Evolutionary conservation across 768 basidiomycete species (phyloP).

Genomic region (Suillus placidus): DNA sequence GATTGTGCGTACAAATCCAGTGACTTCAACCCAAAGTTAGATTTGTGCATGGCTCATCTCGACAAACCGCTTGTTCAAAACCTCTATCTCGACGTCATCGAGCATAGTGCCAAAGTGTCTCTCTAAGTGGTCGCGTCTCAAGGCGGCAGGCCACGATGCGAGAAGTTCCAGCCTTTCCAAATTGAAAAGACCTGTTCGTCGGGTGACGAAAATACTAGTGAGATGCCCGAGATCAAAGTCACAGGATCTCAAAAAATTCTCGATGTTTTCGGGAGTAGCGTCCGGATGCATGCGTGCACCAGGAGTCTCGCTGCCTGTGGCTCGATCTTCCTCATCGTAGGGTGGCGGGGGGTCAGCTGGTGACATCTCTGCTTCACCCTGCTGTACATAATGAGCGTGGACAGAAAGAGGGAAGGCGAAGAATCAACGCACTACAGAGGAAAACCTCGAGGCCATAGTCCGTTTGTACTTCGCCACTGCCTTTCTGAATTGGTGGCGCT

Average conservation of each 20-base stretch:
- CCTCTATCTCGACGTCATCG: constrained; percentile 4
- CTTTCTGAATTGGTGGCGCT: neutral
- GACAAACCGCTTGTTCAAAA: constrained; percentile 1
- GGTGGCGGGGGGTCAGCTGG: neutral
- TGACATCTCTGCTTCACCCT: too few species aligned
- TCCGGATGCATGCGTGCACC: neutral
- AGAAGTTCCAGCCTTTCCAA: neutral
- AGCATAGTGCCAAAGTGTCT: constrained; percentile 2
- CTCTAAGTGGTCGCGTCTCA: constrained; percentile 1
- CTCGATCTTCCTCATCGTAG: neutral
- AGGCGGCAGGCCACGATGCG: constrained; percentile 1
- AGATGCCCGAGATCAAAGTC: constrained; percentile 6
- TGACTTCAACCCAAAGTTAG: neutral
- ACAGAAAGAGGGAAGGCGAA: neutral
- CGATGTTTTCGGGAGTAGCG: neutral
- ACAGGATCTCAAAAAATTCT: neutral
- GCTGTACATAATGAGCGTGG: neutral
- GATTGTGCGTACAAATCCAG: neutral
- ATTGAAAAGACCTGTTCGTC: constrained; percentile 4
- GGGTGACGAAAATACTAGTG: neutral
- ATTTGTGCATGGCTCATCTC: neutral
- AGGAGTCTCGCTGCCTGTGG: neutral
- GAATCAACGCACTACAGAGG: neutral
- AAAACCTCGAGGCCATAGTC: too few species aligned
- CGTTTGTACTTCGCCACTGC: neutral